A percentile compares a stretch with the other conserved stretches of the same genome.
Conservation (phyloP, 140 eudicot species). For the Cichorium intybus region DNA sequence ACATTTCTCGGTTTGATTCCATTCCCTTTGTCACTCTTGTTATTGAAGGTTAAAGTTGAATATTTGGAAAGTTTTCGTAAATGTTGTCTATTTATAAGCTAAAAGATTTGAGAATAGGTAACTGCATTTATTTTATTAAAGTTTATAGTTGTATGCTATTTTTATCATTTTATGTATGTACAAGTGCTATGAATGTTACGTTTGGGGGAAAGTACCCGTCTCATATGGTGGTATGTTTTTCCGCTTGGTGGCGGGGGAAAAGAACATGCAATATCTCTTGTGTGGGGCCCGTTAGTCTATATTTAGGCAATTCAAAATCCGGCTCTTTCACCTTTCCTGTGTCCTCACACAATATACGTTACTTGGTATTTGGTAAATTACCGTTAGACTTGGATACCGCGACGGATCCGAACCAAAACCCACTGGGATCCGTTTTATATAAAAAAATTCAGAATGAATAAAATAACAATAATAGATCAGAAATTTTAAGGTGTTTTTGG, state of each 20-base stretch:
- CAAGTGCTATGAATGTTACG: conserved; percentile 26
- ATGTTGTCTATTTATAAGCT: conserved; percentile 37
- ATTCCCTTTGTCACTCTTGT: conserved; percentile 19
- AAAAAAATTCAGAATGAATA: no score
- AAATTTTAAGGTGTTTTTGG: no score
- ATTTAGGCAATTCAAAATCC: conserved; percentile 5
- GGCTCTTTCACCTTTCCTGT: not conserved
- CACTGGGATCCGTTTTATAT: no score
- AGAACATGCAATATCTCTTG: conserved; percentile 19
- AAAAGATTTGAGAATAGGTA: conserved; percentile 5
- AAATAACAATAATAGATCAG: no score
- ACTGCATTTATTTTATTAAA: not conserved
- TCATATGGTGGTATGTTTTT: not conserved
- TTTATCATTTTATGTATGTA: no score
- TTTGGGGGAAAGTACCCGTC: conserved; percentile 22
- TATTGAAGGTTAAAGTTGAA: not conserved
- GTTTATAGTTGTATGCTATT: conserved; percentile 15
- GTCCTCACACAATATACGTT: conserved; percentile 14
- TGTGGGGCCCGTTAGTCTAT: conserved; percentile 22
- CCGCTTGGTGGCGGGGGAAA: not conserved
- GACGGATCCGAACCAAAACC: no score
- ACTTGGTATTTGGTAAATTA: no score
- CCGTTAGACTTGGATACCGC: no score
- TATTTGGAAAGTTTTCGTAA: conserved; percentile 11
- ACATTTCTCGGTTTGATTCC: conserved; percentile 30